These are phyloP conservation scores for Herpetospermum pedunculosum DNA, from an alignment of 306 rosid species.

Conservation along the genomic window DNA sequence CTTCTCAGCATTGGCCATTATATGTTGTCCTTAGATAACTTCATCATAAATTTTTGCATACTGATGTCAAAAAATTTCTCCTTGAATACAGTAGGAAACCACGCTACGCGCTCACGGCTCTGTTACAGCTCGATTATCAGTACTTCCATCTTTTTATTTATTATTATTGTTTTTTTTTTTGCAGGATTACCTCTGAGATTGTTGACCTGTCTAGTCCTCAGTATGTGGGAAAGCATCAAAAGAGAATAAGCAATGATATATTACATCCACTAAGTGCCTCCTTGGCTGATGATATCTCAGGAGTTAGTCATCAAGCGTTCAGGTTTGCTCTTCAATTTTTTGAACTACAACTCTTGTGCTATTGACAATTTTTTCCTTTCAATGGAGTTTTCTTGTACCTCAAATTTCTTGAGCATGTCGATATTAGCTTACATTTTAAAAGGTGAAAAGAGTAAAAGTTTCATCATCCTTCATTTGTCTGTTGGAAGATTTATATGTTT, in stretches of 20 bases:
- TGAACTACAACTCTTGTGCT: not conserved
- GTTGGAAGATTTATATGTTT: constrained; percentile 1
- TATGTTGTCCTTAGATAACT: not conserved
- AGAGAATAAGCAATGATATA: constrained; percentile 51
- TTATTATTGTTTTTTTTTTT: not conserved
- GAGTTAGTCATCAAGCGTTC: constrained; percentile 38
- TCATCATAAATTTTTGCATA: not conserved
- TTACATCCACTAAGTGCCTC: constrained; percentile 32
- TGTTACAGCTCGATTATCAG: not conserved
- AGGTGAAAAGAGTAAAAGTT: not conserved
- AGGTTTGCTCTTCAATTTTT: constrained; percentile 37
- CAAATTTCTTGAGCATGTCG: not conserved
- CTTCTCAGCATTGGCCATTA: not conserved
- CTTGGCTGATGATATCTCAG: constrained; percentile 35
- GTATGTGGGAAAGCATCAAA: constrained; percentile 39
- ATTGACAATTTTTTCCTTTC: not conserved
- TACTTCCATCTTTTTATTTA: not conserved
- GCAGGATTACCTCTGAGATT: constrained; percentile 79
- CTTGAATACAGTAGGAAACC: not conserved
- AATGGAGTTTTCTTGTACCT: not conserved
- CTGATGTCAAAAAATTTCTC: not conserved
- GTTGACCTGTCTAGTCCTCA: constrained; percentile 51
- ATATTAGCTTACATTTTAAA: not conserved
- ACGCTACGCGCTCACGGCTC: not conserved
- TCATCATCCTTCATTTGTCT: not conserved